Evolutionary conservation across 768 basidiomycete species (phyloP), one percentile per base, ranked within the genome.

Genomic region (Hericium coralloides): DNA sequence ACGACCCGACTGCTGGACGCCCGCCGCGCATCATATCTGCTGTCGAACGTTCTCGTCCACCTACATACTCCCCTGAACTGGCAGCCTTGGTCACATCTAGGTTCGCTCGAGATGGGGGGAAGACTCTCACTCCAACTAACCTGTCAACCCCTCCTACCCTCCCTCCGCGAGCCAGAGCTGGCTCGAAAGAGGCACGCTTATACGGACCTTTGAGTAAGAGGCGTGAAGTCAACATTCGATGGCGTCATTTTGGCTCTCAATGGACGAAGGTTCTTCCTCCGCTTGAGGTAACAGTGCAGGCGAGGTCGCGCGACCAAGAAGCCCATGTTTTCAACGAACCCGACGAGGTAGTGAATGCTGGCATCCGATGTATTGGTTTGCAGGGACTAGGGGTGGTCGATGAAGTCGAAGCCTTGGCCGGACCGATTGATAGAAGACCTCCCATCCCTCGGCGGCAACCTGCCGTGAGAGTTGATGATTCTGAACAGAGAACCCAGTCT

Each of bases 141-240:
- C 66, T 90, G 39, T 54, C 58, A 8, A 67, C 64, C 10, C 89
- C 89, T 0, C 79, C 82, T 2, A 75, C 66, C 4, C 70, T 90
- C 22, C 84, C 85, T 2, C 61, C 66, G n/a, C 79, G 80, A 20
- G 82, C 82, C 31, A 69, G 84, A 59, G 78, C 80, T 18, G 59
- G 67, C 2, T 84, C 86, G 9, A 73, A 79, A 56, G 84, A 87
- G 54, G 82, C 83, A 1, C 67, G 67, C 26, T 62, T 85, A 3
- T 70, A 87, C 37, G 89, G 88, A 2, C 79, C 76, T 10, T 72
- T 90, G 45, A 87, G 86, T 73, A 87, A 81, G 65, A 81, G 89
- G 38, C 79, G 89, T 47, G 80, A 89, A 66, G 75, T 82, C 51
- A 92, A 93, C 68, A 75, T 83, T 49, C 81, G 82, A 20, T 81